Base-by-base conservation (phyloP, 169 alveolate genomes). In the Eimeria necatrix region DNA sequence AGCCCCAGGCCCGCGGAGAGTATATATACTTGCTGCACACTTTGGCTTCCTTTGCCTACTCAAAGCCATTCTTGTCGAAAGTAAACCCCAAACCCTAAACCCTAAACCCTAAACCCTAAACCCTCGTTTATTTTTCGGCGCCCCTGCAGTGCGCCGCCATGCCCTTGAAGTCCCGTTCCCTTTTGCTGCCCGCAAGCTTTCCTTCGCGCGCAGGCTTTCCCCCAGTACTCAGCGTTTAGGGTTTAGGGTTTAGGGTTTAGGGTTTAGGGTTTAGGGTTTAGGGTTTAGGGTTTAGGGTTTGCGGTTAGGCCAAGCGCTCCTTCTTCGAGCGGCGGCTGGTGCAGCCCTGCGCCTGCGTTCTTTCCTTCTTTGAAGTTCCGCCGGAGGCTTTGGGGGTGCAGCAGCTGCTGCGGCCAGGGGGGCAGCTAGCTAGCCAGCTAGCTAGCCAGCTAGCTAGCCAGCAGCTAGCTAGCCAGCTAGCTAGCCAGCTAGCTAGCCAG, bases 71-170 rank as follows among this genome's bases (percentile, higher is more conserved):
- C 76, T 64, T 64, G 8, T 14, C 18, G 8, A 64, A 64, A 24
- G 76, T 64, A 64, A 64, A 14, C 26, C 76, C 76, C 26, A n/a
- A 64, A n/a, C 76, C 41, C 76, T 9, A 64, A 64, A 56, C 64
- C 64, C 64, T 14, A 56, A 56, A 56, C 64, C 64, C 64, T 56
- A 9, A 56, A 56, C 20, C n/a, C n/a, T n/a, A n/a, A n/a, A n/a
- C n/a, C n/a, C n/a, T n/a, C n/a, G n/a, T n/a, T n/a, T n/a, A n/a
- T n/a, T n/a, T n/a, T n/a, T n/a, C n/a, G n/a, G n/a, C n/a, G 64
- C 64, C 8, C 64, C 64, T 8, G 20, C 64, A 9, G 64, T 56
- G 14, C 14, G 64, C 64, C 8, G 64, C 64, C 14, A 8, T 14
- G 8, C 64, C 64, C 14, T 56, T 56, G 64, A n/a, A n/a, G n/a